phyloP scores from a whole-genome alignment of 164 flowering plant species.

The Protea cynaroides region DNA sequence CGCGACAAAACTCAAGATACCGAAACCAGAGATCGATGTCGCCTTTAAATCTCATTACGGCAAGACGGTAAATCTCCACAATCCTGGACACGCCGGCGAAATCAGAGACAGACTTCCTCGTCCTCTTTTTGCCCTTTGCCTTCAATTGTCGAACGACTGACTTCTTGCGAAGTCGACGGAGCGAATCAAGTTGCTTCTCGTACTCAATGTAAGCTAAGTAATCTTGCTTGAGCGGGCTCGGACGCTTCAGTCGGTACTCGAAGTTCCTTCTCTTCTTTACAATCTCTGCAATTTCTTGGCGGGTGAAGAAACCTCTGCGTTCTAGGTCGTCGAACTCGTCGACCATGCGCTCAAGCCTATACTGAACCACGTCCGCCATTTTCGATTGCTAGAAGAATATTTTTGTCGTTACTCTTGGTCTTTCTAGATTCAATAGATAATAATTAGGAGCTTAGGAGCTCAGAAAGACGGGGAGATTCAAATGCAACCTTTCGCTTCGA shows the following conservation, averaged over 20 bases:
- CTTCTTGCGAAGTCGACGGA: conserved; percentile 58
- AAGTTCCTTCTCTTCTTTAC: conserved; percentile 72
- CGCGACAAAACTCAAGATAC: conserved; percentile 76
- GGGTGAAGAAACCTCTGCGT: conserved; percentile 51
- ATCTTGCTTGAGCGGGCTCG: conserved; percentile 71
- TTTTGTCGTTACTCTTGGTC: too few relatives aligned
- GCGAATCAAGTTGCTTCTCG: conserved; percentile 65
- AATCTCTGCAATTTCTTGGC: conserved; percentile 55
- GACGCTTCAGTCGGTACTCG: conserved; percentile 85
- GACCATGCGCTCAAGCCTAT: conserved; percentile 71
- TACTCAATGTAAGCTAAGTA: conserved; percentile 75
- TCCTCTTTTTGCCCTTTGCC: conserved; percentile 15
- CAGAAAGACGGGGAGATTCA: too few relatives aligned
- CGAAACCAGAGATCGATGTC: conserved; percentile 82
- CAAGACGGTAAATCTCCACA: conserved; percentile 49
- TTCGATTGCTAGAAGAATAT: conserved; percentile 7
- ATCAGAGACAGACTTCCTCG: conserved; percentile 49
- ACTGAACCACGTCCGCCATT: conserved; percentile 95
- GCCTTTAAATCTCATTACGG: conserved; percentile 63
- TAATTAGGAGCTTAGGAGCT: too few relatives aligned
- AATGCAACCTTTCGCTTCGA: too few relatives aligned
- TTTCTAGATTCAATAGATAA: too few relatives aligned
- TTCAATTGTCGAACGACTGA: conserved; percentile 22
- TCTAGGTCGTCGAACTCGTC: conserved; percentile 82
- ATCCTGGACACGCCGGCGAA: conserved; percentile 56